phyloP scores from a whole-genome alignment of 192 early-diverging fungal genomes.

The Dimargaris xerosporica region DNA sequence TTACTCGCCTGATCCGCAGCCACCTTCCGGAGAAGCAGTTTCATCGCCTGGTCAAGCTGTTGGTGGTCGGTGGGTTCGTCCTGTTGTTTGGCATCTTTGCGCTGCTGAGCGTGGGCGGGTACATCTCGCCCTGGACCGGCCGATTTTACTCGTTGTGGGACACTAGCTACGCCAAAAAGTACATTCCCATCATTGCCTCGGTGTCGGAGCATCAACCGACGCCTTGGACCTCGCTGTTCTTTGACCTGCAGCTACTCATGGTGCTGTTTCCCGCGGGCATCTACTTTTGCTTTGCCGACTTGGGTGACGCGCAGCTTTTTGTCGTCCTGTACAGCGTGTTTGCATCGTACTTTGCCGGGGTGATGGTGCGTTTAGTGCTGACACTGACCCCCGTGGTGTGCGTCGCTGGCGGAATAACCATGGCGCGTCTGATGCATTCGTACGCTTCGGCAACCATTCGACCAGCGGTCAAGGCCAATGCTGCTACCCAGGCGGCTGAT shows the following conservation, averaged over 20 bases:
- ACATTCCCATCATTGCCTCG: slow-evolving; percentile 99
- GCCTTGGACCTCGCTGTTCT: slow-evolving; percentile 98
- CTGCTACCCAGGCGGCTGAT: slow-evolving; percentile 1
- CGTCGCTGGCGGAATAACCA: slow-evolving; percentile 77
- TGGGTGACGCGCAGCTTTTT: slow-evolving; percentile 96
- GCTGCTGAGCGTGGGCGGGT: slow-evolving; percentile 58
- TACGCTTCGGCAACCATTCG: slow-evolving; percentile 30
- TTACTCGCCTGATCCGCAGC: slow-evolving; percentile 67
- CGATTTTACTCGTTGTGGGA: slow-evolving; percentile 99
- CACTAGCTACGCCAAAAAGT: slow-evolving; percentile 98
- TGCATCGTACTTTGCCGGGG: slow-evolving; percentile 98
- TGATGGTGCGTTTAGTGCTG: slow-evolving; percentile 99
- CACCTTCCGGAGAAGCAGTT: slow-evolving; percentile 75
- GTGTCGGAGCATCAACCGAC: slow-evolving; percentile 99
- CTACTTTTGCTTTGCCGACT: slow-evolving; percentile 89
- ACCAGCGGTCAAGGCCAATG: slow-evolving; percentile 10
- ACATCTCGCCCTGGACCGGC: slow-evolving; percentile 96
- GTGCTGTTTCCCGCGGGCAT: slow-evolving; percentile 93
- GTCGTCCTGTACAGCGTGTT: slow-evolving; percentile 95
- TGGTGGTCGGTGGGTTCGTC: slow-evolving; percentile 35
- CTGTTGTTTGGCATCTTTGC: slow-evolving; percentile 45
- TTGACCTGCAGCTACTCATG: slow-evolving; percentile 95
- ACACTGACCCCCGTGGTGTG: slow-evolving; percentile 97
- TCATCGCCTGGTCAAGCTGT: slow-evolving; percentile 53
- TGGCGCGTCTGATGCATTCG: slow-evolving; percentile 74